Percentiles rank a stretch among this genome's conserved stretches.
phyloP scores from a whole-genome alignment of 805 yeast genomes.

The Starmerella vaccinii region DNA sequence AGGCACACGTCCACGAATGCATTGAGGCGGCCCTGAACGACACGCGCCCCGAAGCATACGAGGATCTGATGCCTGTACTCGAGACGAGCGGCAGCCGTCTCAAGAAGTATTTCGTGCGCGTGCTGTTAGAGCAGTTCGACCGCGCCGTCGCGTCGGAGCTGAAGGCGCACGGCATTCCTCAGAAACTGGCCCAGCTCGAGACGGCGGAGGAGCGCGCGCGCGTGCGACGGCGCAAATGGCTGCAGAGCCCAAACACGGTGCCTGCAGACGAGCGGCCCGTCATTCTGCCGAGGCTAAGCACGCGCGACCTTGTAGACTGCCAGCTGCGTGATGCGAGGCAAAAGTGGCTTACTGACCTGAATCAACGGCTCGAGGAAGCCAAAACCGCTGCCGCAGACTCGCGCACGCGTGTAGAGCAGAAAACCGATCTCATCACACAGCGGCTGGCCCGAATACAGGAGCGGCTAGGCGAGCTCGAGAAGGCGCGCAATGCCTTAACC shows the following conservation, averaged over 20 bases:
- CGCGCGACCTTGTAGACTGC: constrained; percentile 13
- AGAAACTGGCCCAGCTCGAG: constrained; percentile 5
- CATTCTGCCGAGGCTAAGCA: constrained; percentile 1
- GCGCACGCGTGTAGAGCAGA: not conserved
- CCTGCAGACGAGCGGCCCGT: constrained; percentile 11
- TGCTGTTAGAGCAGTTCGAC: not conserved
- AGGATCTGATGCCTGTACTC: constrained; percentile 1
- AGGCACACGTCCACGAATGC: not conserved
- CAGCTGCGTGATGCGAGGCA: constrained; percentile 6
- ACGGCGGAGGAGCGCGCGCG: constrained; percentile 9
- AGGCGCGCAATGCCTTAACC: not conserved
- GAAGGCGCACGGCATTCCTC: not conserved
- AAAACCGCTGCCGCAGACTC: not conserved
- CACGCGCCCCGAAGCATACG: constrained; percentile 1
- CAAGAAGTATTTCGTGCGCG: constrained; percentile 5
- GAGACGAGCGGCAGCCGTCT: not conserved
- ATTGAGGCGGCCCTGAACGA: not conserved
- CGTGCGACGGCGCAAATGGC: constrained; percentile 3
- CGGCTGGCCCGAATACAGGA: not conserved
- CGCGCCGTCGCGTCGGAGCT: constrained; percentile 1
- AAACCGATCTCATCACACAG: not conserved
- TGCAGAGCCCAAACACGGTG: not conserved
- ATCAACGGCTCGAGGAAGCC: not conserved
- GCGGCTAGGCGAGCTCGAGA: not conserved
- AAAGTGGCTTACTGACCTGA: constrained; percentile 13